Evolutionary conservation across 1,284 basidiomycete species (phyloP).

Genomic region (Mycosarcoma maydis): DNA sequence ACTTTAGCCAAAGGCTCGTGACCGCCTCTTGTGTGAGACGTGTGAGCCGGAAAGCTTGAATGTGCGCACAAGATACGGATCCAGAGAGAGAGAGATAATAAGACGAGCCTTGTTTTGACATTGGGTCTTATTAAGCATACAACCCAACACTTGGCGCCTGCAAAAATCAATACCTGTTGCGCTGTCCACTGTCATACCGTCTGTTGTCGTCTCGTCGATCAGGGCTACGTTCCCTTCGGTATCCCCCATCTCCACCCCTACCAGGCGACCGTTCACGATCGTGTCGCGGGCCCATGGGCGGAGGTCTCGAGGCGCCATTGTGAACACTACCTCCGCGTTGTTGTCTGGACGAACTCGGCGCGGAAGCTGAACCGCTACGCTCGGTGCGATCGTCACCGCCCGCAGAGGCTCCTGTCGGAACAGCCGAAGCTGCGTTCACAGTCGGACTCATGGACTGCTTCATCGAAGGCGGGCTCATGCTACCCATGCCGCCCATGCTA

Average conservation of each 20-base stretch:
- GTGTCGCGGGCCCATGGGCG: slow-evolving; percentile 3
- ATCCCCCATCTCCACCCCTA: background rate
- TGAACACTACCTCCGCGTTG: slow-evolving; percentile 20
- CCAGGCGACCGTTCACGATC: slow-evolving; percentile 29
- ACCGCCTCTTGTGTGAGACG: too few relatives aligned
- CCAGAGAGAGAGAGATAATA: too few relatives aligned
- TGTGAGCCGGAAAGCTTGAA: too few relatives aligned
- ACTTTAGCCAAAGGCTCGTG: too few relatives aligned
- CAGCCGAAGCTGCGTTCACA: slow-evolving; percentile 23
- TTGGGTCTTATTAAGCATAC: too few relatives aligned
- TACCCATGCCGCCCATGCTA: slow-evolving; percentile 39
- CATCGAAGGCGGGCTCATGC: slow-evolving; percentile 32
- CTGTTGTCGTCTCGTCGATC: slow-evolving; percentile 4
- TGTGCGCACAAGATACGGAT: too few relatives aligned
- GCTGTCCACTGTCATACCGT: slow-evolving; percentile 30
- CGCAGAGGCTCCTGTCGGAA: slow-evolving; percentile 16
- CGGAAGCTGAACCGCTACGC: background rate
- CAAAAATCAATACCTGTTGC: slow-evolving; percentile 19
- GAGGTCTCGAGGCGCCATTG: background rate
- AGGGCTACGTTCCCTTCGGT: slow-evolving; percentile 35
- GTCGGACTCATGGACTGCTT: slow-evolving; percentile 43
- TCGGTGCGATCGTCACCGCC: slow-evolving; percentile 7
- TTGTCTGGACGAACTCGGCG: slow-evolving; percentile 1
- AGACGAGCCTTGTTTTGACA: too few relatives aligned
- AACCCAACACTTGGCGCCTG: background rate